Base-by-base conservation (phyloP, 1,139 yeast species). In the Geotrichum fermentans region DNA sequence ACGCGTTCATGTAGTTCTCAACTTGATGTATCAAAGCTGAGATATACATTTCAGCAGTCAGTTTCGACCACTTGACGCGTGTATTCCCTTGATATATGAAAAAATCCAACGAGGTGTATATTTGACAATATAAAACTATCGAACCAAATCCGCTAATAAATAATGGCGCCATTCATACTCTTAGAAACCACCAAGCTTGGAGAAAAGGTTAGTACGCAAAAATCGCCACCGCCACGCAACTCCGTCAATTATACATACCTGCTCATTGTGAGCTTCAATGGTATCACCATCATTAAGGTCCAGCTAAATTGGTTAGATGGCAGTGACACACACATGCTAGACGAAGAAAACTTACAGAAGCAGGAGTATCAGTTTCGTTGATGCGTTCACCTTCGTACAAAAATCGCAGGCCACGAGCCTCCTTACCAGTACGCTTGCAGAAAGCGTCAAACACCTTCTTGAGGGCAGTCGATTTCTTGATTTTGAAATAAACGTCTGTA, bases 211-310 rank as follows among this genome's bases (percentile, higher is more conserved):
- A 24, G 28, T 24, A 6, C 10, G 28, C 6, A 24, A 24, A 24
- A 24, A 10, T 24, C 28, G 28, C 28, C 28, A 24, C 28, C 28
- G 28, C 10, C 8, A 24, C 6, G 28, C n/a, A n/a, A 10, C 28
- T 24, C 8, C 10, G 28, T 10, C 8, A 6, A 10, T 24, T 24
- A 24, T 24, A 38, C 50, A 14, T 42, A 47, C 50, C 45, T 92
- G 98, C 68, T 89, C 96, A 69, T 94, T 83, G 69, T 90, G 96
- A n/a, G 97, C 98, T 70, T 94, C 98, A 59, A 94, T 90, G 58
- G 86, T 85, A 66, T 94, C 99, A 59, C 92, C 92, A 66, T 92
- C 96, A 67, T 86, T 95, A 77, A 90, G 80, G 51, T 88, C 97
- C 59, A 92, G 76, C 67, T 68, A 49, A 16, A 11, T 29, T 39